These are phyloP conservation scores for Arthrobotrys megalospora DNA, from an alignment of 2,329 filamentous ascomycete genomes.

Conservation along the genomic window DNA sequence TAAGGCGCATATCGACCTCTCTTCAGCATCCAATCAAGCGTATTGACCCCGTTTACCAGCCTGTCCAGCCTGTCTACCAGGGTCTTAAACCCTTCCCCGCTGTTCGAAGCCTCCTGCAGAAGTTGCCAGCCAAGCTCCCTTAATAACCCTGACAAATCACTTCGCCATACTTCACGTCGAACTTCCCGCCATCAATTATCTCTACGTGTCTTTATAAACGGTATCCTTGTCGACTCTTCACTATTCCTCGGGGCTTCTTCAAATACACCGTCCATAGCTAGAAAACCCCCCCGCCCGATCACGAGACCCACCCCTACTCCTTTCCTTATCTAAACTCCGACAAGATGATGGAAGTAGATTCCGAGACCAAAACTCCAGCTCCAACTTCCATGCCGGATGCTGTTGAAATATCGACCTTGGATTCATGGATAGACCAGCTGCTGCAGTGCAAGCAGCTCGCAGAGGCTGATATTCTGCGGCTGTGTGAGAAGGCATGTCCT, in stretches of 20 bases:
- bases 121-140: slow-evolving; percentile 45
- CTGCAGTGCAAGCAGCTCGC: slow-evolving; percentile 99
- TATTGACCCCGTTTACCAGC: slow-evolving; percentile 8
- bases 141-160: slow-evolving; percentile 41
- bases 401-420: slow-evolving; percentile 92
- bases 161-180: slow-evolving; percentile 37
- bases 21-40: slow-evolving; percentile 40
- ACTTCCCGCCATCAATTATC: slow-evolving; percentile 32
- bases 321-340: slow-evolving; percentile 47
- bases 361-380: slow-evolving; percentile 82
- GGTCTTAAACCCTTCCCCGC: slow-evolving; percentile 46
- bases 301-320: slow-evolving; percentile 51
- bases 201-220: slow-evolving; percentile 16
- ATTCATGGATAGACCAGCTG: slow-evolving; percentile 98
- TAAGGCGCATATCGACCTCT: slow-evolving; percentile 11
- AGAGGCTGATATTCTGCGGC: slow-evolving; percentile 92
- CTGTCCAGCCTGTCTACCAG: slow-evolving; percentile 23
- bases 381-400: slow-evolving; percentile 80
- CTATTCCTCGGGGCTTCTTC: slow-evolving; percentile 16
- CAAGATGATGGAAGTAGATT: slow-evolving; percentile 85
- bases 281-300: slow-evolving; percentile 51
- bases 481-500: slow-evolving; percentile 91
- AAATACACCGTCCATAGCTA: slow-evolving; percentile 1
- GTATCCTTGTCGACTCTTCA: slow-evolving; percentile 16
- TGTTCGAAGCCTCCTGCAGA: slow-evolving; percentile 33